Evolutionary conservation across 257 asterid species (phyloP).

Genomic region (Ilex asprella): DNA sequence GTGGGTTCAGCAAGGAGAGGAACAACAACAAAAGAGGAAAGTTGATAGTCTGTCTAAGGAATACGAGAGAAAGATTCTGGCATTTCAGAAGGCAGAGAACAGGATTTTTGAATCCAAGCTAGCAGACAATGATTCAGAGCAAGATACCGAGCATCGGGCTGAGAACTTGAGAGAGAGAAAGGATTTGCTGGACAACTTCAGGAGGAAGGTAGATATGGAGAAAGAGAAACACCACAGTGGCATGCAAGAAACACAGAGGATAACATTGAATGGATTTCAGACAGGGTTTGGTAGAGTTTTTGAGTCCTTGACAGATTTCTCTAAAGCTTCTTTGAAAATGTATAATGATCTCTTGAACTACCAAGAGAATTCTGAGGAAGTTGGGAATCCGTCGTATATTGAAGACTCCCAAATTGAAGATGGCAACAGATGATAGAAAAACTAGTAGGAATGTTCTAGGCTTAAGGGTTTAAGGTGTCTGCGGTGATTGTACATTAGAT

Average conservation of each 20-base stretch:
- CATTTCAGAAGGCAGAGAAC: slow-evolving; percentile 58
- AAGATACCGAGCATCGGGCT: slow-evolving; percentile 30
- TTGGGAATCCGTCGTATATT: slow-evolving; percentile 29
- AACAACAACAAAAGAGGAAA: slow-evolving; percentile 69
- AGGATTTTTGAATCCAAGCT: slow-evolving; percentile 41
- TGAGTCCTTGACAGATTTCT: slow-evolving; percentile 65
- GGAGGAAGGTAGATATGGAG: slow-evolving; percentile 55
- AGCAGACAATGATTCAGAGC: slow-evolving; percentile 30
- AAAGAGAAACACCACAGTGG: slow-evolving; percentile 65
- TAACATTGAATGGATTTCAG: slow-evolving; percentile 67
- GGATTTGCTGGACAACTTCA: slow-evolving; percentile 43
- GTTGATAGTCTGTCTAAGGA: slow-evolving; percentile 74
- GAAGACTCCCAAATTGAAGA: slow-evolving; percentile 37
- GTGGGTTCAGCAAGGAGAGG: slow-evolving; percentile 87
- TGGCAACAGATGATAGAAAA: slow-evolving; percentile 36
- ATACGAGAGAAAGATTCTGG: slow-evolving; percentile 44
- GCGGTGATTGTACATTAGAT: slow-evolving; percentile 30
- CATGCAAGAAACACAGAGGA: slow-evolving; percentile 69
- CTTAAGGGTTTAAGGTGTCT: slow-evolving; percentile 14
- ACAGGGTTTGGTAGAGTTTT: slow-evolving; percentile 74
- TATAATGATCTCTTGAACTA: slow-evolving; percentile 41
- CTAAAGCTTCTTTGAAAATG: slow-evolving; percentile 59
- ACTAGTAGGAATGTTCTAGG: slow-evolving; percentile 13
- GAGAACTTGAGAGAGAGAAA: slow-evolving; percentile 45
- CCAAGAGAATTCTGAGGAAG: slow-evolving; percentile 26